phyloP scores from a whole-genome alignment of 257 asterid genomes.

The Thymus mandschuricus region DNA sequence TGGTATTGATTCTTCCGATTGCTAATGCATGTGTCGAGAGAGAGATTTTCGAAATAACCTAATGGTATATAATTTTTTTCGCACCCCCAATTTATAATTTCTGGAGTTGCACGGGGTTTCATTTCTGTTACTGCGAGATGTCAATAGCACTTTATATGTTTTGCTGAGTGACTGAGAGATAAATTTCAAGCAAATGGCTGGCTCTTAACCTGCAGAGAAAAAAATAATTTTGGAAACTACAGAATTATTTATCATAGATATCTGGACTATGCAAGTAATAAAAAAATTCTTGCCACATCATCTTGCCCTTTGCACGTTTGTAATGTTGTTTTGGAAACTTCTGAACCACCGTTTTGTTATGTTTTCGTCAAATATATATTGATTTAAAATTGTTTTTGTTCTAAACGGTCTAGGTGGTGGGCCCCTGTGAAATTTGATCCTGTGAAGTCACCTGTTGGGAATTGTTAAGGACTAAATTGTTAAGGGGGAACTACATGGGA shows the following conservation, averaged over 20 bases:
- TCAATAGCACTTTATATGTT: background rate
- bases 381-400: conserved; percentile 24
- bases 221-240: conserved; percentile 14
- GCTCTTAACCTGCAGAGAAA: background rate
- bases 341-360: background rate
- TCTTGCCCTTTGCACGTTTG: background rate
- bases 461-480: no score
- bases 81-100: no score
- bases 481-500: no score
- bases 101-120: background rate
- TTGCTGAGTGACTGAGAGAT: conserved; percentile 22
- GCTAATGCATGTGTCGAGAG: no score
- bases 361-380: conserved; percentile 7
- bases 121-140: background rate
- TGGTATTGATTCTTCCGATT: no score
- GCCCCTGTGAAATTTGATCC: conserved; percentile 99
- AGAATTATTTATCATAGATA: background rate
- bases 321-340: background rate
- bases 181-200: conserved; percentile 2
- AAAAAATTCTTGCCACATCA: no score
- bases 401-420: conserved; percentile 82
- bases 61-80: no score
- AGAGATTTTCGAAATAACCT: no score
- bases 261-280: no score
- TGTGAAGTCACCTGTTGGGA: conserved; percentile 85